Percentiles rank a stretch among this genome's conserved stretches.
Evolutionary conservation across 148 eudicot genomes (phyloP).

Genomic region (Dysphania ambrosioides): DNA sequence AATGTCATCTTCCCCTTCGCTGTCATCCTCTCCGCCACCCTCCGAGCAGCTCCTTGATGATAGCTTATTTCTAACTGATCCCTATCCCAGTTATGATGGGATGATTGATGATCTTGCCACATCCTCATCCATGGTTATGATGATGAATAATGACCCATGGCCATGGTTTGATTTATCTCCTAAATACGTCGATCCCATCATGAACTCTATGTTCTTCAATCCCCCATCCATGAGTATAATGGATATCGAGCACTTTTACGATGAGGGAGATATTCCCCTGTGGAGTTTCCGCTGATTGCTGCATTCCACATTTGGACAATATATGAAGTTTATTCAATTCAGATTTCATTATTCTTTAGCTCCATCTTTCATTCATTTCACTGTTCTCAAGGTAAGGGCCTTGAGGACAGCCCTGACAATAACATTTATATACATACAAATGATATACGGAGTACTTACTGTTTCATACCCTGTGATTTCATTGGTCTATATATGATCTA

Average conservation of each 20-base stretch:
- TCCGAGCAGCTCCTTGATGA: conserved; percentile 26
- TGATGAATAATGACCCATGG: conserved; percentile 29
- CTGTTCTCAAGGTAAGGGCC: conserved; percentile 16
- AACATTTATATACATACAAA: conserved; percentile 13
- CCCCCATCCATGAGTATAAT: conserved; percentile 27
- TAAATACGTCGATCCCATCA: conserved; percentile 43
- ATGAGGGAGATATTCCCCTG: conserved; percentile 62
- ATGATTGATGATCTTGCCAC: background rate
- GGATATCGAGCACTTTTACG: conserved; percentile 43
- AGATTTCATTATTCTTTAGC: background rate
- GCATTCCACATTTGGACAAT: background rate
- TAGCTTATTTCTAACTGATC: conserved; percentile 12
- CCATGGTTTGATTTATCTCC: conserved; percentile 60
- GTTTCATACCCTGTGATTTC: too few species aligned
- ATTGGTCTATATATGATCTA: background rate
- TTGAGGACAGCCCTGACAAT: conserved; percentile 51
- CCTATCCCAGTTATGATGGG: background rate
- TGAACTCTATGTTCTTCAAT: conserved; percentile 50
- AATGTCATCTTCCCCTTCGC: conserved; percentile 8
- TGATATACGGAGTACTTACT: too few species aligned
- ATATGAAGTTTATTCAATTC: too few species aligned
- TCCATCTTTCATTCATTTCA: conserved; percentile 19
- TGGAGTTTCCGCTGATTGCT: conserved; percentile 63
- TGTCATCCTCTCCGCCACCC: conserved; percentile 24
- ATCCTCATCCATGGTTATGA: conserved; percentile 9